These are phyloP conservation scores for Hypsizygus marmoreus DNA, from an alignment of 768 basidiomycete genomes.

Conservation along the genomic window DNA sequence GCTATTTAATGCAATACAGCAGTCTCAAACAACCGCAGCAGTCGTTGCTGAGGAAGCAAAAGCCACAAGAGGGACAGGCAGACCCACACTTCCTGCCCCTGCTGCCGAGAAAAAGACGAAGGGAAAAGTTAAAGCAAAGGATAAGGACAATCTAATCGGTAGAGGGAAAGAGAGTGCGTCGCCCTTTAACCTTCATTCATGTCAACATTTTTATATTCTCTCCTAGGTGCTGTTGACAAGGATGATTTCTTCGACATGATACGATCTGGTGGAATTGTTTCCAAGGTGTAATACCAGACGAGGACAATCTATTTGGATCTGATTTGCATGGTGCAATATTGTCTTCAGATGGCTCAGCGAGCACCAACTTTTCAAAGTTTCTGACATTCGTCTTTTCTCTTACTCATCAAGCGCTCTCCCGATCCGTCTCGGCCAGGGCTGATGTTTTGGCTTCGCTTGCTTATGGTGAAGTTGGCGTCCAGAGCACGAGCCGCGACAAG, in stretches of 20 bases:
- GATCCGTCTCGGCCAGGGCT: background rate
- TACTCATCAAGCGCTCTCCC: background rate
- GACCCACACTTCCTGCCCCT: conserved; percentile 72
- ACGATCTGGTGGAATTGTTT: conserved; percentile 77
- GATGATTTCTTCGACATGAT: conserved; percentile 85
- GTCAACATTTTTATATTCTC: conserved; percentile 9
- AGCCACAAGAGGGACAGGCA: conserved; percentile 67
- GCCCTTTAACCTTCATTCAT: conserved; percentile 6
- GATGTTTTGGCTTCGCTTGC: conserved; percentile 11
- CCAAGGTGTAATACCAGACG: conserved; percentile 49
- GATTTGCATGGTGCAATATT: conserved; percentile 11
- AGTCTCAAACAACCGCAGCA: conserved; percentile 64
- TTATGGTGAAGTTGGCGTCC: conserved; percentile 4
- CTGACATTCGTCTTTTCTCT: background rate
- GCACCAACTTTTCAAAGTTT: background rate
- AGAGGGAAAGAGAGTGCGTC: conserved; percentile 59
- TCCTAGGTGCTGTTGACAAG: conserved; percentile 58
- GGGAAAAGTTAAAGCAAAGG: conserved; percentile 48
- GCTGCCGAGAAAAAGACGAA: conserved; percentile 46
- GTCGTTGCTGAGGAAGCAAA: conserved; percentile 60
- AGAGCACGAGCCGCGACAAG: conserved; percentile 11
- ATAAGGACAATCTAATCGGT: conserved; percentile 56
- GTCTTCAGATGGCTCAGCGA: background rate
- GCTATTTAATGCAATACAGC: conserved; percentile 85
- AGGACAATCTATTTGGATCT: background rate